Conservation (phyloP, 352 stramenopile species). For the Phytophthora litchii region DNA sequence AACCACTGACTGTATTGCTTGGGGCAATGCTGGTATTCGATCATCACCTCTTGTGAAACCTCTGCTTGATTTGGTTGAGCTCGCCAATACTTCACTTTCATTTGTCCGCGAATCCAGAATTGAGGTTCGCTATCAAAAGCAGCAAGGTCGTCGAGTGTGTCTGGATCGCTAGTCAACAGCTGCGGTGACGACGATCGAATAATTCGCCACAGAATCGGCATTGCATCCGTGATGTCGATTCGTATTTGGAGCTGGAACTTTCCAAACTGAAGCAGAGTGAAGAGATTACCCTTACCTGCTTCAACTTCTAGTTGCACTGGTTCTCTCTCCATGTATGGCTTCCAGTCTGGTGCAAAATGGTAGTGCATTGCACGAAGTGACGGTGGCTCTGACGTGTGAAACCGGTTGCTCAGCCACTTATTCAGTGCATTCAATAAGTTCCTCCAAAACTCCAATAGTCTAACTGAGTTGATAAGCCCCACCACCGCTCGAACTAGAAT, state of each 20-base stretch:
- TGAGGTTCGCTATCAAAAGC: constrained; percentile 28
- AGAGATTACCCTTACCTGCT: constrained; percentile 19
- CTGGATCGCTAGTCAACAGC: constrained; percentile 13
- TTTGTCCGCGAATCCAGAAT: constrained; percentile 45
- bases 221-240: constrained; percentile 36
- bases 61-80: constrained; percentile 11
- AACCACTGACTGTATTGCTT: constrained; percentile 40
- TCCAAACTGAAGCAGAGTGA: constrained; percentile 40
- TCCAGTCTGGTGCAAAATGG: constrained; percentile 50
- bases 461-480: constrained; percentile 51
- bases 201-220: constrained; percentile 58
- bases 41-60: constrained; percentile 28
- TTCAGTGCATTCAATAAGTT: constrained; percentile 42
- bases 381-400: constrained; percentile 26
- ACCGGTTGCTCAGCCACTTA: constrained; percentile 28
- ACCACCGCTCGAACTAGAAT: constrained; percentile 43
- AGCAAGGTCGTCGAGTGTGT: constrained; percentile 8
- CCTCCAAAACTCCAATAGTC: constrained; percentile 53
- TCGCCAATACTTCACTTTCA: constrained; percentile 45
- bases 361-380: constrained; percentile 55
- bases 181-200: constrained; percentile 36
- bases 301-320: constrained; percentile 26
- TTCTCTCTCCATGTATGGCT: constrained; percentile 34
- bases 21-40: constrained; percentile 45
- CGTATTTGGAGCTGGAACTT: constrained; percentile 55